These are phyloP conservation scores for Paracoccidioides lutzii DNA, from an alignment of 2,329 filamentous ascomycete genomes.

Conservation along the genomic window DNA sequence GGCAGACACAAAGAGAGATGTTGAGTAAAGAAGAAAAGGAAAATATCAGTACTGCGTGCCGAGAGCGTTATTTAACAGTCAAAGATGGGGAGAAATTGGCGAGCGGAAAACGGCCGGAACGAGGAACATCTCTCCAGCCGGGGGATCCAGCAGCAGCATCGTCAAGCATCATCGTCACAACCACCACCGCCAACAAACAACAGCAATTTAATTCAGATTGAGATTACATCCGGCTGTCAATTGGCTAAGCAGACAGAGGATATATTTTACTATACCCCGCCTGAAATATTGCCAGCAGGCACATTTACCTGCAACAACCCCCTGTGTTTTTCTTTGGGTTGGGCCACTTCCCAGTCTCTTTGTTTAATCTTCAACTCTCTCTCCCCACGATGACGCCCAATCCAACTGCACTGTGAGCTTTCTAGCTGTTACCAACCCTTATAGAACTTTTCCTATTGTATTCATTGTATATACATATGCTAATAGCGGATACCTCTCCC, in stretches of 20 bases:
- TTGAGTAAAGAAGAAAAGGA: too few species aligned
- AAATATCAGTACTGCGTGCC: too few species aligned
- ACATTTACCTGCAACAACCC: too few species aligned
- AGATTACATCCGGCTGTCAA: too few species aligned
- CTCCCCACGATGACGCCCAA: slow-evolving; percentile 9
- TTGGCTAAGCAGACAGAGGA: too few species aligned
- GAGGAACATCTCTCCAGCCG: not conserved
- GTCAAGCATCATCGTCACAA: not conserved
- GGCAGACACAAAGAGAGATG: too few species aligned
- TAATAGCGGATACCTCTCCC: not conserved
- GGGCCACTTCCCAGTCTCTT: not conserved
- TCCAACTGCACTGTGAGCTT: slow-evolving; percentile 27
- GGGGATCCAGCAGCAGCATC: not conserved
- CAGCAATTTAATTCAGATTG: not conserved
- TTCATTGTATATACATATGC: not conserved
- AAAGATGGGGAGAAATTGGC: too few species aligned
- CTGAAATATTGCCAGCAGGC: too few species aligned
- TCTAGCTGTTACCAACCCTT: too few species aligned
- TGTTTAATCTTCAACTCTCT: not conserved
- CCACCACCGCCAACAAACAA: not conserved
- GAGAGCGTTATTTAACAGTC: too few species aligned
- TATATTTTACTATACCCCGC: too few species aligned
- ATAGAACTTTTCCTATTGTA: too few species aligned
- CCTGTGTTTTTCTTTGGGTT: not conserved
- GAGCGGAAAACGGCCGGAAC: not conserved